These are phyloP conservation scores for Paramecium caudatum DNA, from an alignment of 73 alveolate species.

Conservation along the genomic window DNA sequence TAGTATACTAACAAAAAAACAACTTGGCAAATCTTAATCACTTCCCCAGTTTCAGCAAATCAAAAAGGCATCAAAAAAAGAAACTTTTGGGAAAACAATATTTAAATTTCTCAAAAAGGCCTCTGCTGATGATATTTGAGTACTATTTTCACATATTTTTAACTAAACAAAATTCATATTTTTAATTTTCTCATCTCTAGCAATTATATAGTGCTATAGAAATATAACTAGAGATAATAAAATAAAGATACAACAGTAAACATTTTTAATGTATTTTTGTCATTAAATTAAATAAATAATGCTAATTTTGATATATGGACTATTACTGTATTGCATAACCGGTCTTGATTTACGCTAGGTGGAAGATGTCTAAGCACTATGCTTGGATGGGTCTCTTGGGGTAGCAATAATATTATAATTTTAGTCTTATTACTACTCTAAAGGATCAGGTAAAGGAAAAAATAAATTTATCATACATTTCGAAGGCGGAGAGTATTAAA, in stretches of 20 bases:
- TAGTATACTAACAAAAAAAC: not conserved
- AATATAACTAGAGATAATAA: too few relatives aligned
- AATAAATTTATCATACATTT: not conserved
- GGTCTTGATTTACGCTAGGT: not conserved
- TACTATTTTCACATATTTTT: too few relatives aligned
- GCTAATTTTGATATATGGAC: too few relatives aligned
- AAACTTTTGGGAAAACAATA: slow-evolving; percentile 8
- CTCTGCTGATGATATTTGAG: too few relatives aligned
- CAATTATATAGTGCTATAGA: too few relatives aligned
- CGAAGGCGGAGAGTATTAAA: slow-evolving; percentile 11
- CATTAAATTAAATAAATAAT: too few relatives aligned
- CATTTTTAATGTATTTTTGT: too few relatives aligned
- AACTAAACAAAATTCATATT: too few relatives aligned
- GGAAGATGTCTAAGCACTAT: not conserved
- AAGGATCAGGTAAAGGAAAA: not conserved
- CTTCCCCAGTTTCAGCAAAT: not conserved
- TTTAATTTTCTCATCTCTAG: too few relatives aligned
- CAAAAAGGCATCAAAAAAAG: not conserved
- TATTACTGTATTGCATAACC: too few relatives aligned
- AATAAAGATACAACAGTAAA: too few relatives aligned
- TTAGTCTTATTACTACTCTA: not conserved
- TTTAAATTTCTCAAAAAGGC: not conserved
- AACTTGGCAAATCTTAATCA: not conserved
- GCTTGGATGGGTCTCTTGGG: slow-evolving; percentile 1
- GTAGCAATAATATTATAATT: not conserved